phyloP scores from a whole-genome alignment of 2,329 filamentous ascomycete genomes.

The Diaporthe sp. region DNA sequence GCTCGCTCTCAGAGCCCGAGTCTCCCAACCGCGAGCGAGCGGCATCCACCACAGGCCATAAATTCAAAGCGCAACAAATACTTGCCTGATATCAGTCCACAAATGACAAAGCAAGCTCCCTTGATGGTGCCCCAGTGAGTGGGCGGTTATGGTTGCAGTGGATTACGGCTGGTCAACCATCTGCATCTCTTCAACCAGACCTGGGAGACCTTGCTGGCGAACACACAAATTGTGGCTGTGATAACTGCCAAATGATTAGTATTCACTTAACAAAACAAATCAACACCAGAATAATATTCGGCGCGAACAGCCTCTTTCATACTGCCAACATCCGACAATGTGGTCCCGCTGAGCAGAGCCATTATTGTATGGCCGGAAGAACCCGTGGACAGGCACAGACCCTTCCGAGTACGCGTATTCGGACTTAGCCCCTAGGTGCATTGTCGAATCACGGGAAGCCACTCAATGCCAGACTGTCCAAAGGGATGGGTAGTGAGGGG shows the following conservation, averaged over 20 bases:
- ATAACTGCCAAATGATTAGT: not conserved
- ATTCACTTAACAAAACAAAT: not conserved
- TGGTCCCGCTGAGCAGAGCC: not conserved
- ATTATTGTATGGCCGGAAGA: too few relatives aligned
- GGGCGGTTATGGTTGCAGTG: not conserved
- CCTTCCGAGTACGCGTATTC: not conserved
- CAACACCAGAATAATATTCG: not conserved
- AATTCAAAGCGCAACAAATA: not conserved
- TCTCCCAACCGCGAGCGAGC: not conserved
- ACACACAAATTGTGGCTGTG: too few relatives aligned
- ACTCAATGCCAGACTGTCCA: not conserved
- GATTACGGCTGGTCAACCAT: not conserved
- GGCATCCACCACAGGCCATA: not conserved
- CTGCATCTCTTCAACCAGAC: too few relatives aligned
- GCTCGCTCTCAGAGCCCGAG: not conserved
- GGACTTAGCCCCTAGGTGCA: not conserved
- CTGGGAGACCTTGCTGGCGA: too few relatives aligned
- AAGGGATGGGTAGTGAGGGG: not conserved
- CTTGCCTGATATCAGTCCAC: not conserved
- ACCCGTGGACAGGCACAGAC: too few relatives aligned
- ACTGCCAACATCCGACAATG: not conserved
- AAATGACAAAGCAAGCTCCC: not conserved
- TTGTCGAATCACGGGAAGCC: not conserved
- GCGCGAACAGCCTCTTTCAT: not conserved
- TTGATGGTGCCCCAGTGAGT: too few relatives aligned